Conservation (phyloP, 768 basidiomycete genomes). For the Omphalotus guepiniiformis region DNA sequence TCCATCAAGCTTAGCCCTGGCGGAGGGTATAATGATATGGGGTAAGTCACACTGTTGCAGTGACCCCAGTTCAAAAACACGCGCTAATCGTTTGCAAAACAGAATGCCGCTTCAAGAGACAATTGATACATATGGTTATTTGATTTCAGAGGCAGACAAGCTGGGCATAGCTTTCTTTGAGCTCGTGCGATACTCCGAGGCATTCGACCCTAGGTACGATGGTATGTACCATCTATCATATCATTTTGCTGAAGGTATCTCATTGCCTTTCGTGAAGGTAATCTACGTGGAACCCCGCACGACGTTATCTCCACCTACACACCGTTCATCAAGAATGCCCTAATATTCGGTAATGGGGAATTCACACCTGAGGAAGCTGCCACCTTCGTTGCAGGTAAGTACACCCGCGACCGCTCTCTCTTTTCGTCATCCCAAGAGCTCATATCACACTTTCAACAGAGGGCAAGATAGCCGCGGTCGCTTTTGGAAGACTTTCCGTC, state of each 20-base stretch:
- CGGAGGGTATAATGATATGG: conserved; percentile 30
- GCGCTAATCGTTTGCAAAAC: background rate
- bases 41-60: conserved; percentile 40
- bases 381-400: conserved; percentile 11
- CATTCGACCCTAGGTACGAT: background rate
- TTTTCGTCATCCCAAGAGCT: background rate
- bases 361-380: conserved; percentile 16
- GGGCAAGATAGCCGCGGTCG: conserved; percentile 16
- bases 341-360: conserved; percentile 17
- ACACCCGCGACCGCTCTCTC: too few relatives aligned
- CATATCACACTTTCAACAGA: too few relatives aligned
- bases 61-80: conserved; percentile 16
- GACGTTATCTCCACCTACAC: conserved; percentile 19
- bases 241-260: background rate
- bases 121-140: conserved; percentile 37
- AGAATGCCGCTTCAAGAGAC: conserved; percentile 31
- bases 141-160: conserved; percentile 35
- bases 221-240: background rate
- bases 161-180: conserved; percentile 17
- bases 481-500: conserved; percentile 20
- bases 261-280: conserved; percentile 4
- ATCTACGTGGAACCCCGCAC: conserved; percentile 15
- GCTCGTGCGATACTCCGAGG: background rate
- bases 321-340: conserved; percentile 13
- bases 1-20: conserved; percentile 12